Evolutionary conservation across 306 rosid genomes (phyloP).

Genomic region (Nissolia schottii): DNA sequence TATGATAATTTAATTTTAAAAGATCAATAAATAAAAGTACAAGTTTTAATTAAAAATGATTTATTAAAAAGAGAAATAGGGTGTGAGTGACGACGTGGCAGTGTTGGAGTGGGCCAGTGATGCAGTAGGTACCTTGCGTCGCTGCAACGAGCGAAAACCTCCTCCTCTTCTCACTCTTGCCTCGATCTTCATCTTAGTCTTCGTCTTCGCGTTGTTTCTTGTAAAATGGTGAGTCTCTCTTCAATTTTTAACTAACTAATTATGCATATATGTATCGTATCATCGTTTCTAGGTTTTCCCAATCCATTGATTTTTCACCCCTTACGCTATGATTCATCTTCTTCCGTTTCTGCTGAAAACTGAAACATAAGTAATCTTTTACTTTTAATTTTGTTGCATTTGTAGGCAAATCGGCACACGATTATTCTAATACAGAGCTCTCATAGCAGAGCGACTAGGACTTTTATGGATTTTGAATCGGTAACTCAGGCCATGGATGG

Average conservation of each 20-base stretch:
- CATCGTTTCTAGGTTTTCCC: background rate
- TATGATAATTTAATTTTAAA: too few species aligned
- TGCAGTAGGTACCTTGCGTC: background rate
- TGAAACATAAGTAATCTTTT: background rate
- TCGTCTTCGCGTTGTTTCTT: background rate
- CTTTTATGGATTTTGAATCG: slow-evolving; percentile 88
- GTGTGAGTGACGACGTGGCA: background rate
- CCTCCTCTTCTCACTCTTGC: background rate
- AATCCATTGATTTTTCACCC: too few species aligned
- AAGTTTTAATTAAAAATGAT: background rate
- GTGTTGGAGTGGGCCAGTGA: background rate
- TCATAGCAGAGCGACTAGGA: slow-evolving; percentile 74
- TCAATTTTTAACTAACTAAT: background rate
- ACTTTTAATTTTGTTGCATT: background rate
- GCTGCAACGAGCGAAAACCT: background rate
- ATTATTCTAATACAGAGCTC: slow-evolving; percentile 91
- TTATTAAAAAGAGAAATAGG: background rate
- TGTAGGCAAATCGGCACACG: slow-evolving; percentile 94
- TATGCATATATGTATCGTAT: background rate
- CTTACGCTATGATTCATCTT: background rate
- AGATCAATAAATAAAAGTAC: too few species aligned
- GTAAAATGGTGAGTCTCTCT: background rate
- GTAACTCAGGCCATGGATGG: slow-evolving; percentile 96
- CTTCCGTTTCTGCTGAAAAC: background rate
- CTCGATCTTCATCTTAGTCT: background rate